Evolutionary conservation across 2,329 filamentous ascomycete species (phyloP), one percentile per base, ranked within the genome.

Genomic region (Aspergillus candidus): DNA sequence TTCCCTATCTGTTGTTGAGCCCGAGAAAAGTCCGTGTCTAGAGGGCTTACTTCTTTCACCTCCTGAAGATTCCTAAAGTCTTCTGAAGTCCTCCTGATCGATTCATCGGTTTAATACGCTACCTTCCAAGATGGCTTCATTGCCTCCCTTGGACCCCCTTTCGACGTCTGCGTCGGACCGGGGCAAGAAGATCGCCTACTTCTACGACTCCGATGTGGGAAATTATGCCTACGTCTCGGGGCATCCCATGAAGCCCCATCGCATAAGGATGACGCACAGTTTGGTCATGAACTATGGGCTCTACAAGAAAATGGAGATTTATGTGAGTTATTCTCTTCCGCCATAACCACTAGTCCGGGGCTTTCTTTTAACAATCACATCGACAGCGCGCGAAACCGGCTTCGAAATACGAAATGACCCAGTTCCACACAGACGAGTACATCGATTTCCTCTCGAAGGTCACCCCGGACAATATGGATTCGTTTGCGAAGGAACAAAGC

Each of bases 391-490:
- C 86, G 43, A 91, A 91, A 73, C 86, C 86, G 78, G 71, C 82
- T 6, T 81, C 79, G 38, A 82, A 80, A 57, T 81, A 80, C 61
- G 82, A 85, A 60, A 84, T 85, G 81, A 83, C 80, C 49, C 82
- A 84, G 61, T 85, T 84, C 62, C 82, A 85, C 63, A 84, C 82
- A 7, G 82, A 84, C 63, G 82, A 85, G 73, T 85, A 85, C 62
- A 81, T 85, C 60, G 82, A 85, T 44, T 85, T 85, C 60, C 71
- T 85, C 35, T 79, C 80, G 50, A 94, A 94, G 58, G 93, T 98
- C 43, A 97, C 93, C 0, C 94, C 93, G 1, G 93, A 98, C 72
- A 98, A 98, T 65, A 97, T 97, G 88, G 94, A 98, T 57, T 80
- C 79, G 53, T 97, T 88, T 62, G 79, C 84, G 56, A 86, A 90